phyloP scores from a whole-genome alignment of 108 stramenopile genomes.

The Fragilariopsis cylindrus region DNA sequence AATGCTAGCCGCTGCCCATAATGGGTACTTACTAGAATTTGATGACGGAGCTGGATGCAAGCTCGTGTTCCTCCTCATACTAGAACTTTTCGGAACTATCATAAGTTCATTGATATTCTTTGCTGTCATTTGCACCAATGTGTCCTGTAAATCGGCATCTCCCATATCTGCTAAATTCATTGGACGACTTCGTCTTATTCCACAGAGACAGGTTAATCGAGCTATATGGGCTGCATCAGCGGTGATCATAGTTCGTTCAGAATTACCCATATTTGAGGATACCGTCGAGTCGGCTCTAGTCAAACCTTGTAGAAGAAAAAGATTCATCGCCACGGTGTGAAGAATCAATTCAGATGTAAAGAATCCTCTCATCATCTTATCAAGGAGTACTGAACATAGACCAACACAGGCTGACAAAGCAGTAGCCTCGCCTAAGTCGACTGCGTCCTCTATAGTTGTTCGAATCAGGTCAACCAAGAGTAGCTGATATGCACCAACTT shows the following conservation, averaged over 20 bases:
- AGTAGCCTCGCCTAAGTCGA: slow-evolving; percentile 72
- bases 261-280: slow-evolving; percentile 51
- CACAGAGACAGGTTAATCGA: slow-evolving; percentile 61
- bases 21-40: slow-evolving; percentile 56
- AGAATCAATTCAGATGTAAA: slow-evolving; percentile 72
- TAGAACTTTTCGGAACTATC: slow-evolving; percentile 55
- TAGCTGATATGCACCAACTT: slow-evolving; percentile 83
- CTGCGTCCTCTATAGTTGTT: slow-evolving; percentile 67
- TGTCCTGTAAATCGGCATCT: slow-evolving; percentile 66
- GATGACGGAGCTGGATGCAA: slow-evolving; percentile 49
- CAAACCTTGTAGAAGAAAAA: slow-evolving; percentile 55
- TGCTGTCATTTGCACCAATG: slow-evolving; percentile 50
- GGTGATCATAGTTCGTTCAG: slow-evolving; percentile 62
- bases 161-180: slow-evolving; percentile 53
- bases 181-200: slow-evolving; percentile 66
- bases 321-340: slow-evolving; percentile 51
- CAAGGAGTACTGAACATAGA: slow-evolving; percentile 73
- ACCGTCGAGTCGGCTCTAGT: slow-evolving; percentile 61
- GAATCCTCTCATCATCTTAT: slow-evolving; percentile 76
- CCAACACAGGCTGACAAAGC: slow-evolving; percentile 81
- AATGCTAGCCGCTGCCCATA: slow-evolving; percentile 75
- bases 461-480: slow-evolving; percentile 74
- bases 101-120: slow-evolving; percentile 60
- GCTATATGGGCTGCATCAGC: slow-evolving; percentile 79
- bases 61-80: slow-evolving; percentile 14